phyloP scores from a whole-genome alignment of 2,329 filamentous ascomycete species.

The Cladosporium cucumerinum region DNA sequence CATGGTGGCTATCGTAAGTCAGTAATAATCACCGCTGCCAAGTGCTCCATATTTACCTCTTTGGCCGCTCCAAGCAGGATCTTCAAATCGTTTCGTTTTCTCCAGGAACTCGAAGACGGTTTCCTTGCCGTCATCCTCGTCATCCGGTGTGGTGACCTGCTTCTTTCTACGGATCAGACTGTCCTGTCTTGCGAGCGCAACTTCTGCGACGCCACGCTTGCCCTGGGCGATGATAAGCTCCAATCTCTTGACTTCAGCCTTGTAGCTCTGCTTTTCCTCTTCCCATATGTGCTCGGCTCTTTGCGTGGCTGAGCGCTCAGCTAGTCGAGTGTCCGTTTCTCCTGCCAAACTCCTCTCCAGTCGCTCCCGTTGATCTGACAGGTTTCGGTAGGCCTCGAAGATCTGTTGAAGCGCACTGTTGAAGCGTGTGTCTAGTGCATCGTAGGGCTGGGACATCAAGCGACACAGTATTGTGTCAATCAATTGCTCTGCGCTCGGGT shows the following conservation, averaged over 20 bases:
- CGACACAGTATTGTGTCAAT: slow-evolving; percentile 33
- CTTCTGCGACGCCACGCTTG: slow-evolving; percentile 39
- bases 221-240: slow-evolving; percentile 44
- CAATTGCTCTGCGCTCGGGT: slow-evolving; percentile 26
- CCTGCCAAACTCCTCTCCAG: slow-evolving; percentile 31
- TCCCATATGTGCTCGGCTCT: slow-evolving; percentile 34
- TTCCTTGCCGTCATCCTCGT: slow-evolving; percentile 26
- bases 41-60: slow-evolving; percentile 26
- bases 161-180: slow-evolving; percentile 37
- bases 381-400: slow-evolving; percentile 41
- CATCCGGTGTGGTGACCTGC: slow-evolving; percentile 19
- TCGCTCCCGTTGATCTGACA: slow-evolving; percentile 35
- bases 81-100: slow-evolving; percentile 25
- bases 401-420: slow-evolving; percentile 41
- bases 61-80: slow-evolving; percentile 29
- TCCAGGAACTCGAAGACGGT: slow-evolving; percentile 36
- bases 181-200: slow-evolving; percentile 41
- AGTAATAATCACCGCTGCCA: slow-evolving; percentile 16
- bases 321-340: slow-evolving; percentile 24
- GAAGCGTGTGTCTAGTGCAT: slow-evolving; percentile 30
- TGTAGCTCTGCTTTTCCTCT: slow-evolving; percentile 36
- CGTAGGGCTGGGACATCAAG: slow-evolving; percentile 31
- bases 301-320: slow-evolving; percentile 26
- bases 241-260: slow-evolving; percentile 43
- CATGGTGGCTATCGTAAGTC: slow-evolving; percentile 28